phyloP scores from a whole-genome alignment of 2,329 filamentous ascomycete genomes.

The Colletotrichum sansevieriae region DNA sequence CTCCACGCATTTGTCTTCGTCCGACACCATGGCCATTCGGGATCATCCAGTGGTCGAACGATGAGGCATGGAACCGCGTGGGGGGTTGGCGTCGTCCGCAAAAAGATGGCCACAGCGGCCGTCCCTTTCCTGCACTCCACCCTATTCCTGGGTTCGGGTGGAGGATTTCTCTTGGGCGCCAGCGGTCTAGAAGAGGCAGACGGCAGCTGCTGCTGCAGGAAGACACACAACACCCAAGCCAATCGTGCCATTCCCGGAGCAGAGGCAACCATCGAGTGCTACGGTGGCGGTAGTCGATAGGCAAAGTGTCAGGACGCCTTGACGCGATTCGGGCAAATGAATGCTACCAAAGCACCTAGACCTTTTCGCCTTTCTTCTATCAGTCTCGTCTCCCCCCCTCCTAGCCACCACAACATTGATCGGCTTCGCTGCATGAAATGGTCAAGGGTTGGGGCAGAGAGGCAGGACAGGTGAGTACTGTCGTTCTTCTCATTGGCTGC shows the following conservation, averaged over 20 bases:
- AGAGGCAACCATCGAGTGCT: constrained; percentile 36
- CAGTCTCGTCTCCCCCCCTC: constrained; percentile 18
- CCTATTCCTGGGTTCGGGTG: constrained; percentile 1
- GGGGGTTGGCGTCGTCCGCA: constrained; percentile 27
- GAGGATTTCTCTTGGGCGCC: constrained; percentile 13
- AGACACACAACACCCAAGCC: constrained; percentile 15
- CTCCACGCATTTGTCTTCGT: constrained; percentile 16
- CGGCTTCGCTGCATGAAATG: constrained; percentile 22
- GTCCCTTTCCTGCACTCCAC: constrained; percentile 36
- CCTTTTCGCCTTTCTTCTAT: constrained; percentile 8
- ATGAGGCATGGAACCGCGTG: constrained; percentile 35
- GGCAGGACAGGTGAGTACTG: constrained; percentile 11
- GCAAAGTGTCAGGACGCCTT: background rate
- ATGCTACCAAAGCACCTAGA: constrained; percentile 14
- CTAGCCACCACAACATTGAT: constrained; percentile 26
- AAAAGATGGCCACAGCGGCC: constrained; percentile 28
- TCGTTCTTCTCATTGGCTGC: constrained; percentile 24
- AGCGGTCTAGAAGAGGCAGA: background rate
- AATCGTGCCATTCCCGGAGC: constrained; percentile 9
- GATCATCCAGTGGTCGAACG: constrained; percentile 31
- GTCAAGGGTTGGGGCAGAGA: constrained; percentile 27
- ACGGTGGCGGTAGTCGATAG: constrained; percentile 22
- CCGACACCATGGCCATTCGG: constrained; percentile 4
- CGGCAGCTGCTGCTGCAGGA: constrained; percentile 12
- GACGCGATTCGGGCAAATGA: background rate